A percentile compares a stretch with the other conserved stretches of the same genome.
phyloP scores from a whole-genome alignment of 495 filamentous ascomycete genomes.

The Aspergillus incahuasiensis region DNA sequence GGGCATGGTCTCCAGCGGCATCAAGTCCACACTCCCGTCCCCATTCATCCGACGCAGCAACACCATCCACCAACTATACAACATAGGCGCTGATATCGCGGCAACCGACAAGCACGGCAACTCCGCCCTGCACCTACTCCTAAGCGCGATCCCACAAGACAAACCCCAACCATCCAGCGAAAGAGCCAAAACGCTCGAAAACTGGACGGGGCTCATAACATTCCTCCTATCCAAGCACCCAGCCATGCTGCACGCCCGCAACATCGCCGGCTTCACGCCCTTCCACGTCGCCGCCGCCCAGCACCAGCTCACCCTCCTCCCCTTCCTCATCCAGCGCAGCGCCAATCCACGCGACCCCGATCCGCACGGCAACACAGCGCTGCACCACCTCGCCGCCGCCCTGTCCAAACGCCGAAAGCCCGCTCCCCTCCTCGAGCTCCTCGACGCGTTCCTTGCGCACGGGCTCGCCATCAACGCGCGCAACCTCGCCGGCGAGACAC shows the following conservation, averaged over 20 bases:
- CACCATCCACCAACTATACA: too few species aligned
- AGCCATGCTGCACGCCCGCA: neutral
- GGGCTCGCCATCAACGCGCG: constrained; percentile 6
- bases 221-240: neutral
- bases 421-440: too few species aligned
- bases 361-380: neutral
- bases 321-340: neutral
- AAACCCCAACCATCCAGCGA: too few species aligned
- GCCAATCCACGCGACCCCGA: neutral
- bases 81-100: too few species aligned
- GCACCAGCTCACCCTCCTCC: neutral
- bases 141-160: too few species aligned
- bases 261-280: neutral
- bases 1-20: too few species aligned
- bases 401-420: neutral
- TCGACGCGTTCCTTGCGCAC: neutral
- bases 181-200: too few species aligned
- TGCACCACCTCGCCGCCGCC: neutral
- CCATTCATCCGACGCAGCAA: too few species aligned
- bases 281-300: neutral
- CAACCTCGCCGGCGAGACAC: constrained; percentile 3
- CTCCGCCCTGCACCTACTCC: too few species aligned
- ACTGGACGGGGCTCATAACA: too few species aligned
- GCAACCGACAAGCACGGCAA: too few species aligned
- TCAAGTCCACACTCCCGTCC: too few species aligned